phyloP scores from a whole-genome alignment of 1,139 yeast genomes.

The Geotrichum reessii region DNA sequence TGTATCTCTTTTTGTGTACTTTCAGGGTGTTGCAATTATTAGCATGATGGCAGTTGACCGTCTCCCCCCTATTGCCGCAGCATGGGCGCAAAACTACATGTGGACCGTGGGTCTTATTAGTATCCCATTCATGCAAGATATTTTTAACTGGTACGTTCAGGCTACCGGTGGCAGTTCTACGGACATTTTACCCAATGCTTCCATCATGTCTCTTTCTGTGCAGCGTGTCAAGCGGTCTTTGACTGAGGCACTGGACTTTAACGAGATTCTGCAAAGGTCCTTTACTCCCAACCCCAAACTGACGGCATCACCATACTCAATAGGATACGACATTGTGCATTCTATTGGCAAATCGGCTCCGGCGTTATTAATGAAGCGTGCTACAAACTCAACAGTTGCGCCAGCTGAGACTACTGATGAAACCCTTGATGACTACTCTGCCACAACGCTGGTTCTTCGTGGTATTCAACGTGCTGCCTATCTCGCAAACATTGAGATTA shows the following conservation, averaged over 20 bases:
- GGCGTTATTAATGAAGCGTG: constrained; percentile 20
- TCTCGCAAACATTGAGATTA: constrained; percentile 76
- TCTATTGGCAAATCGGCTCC: constrained; percentile 15
- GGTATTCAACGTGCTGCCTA: constrained; percentile 92
- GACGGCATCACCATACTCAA: constrained; percentile 19
- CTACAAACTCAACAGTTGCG: constrained; percentile 47
- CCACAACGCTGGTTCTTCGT: constrained; percentile 72
- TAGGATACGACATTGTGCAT: constrained; percentile 21
- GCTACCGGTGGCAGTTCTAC: constrained; percentile 92
- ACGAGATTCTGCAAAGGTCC: constrained; percentile 24
- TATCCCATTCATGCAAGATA: constrained; percentile 73
- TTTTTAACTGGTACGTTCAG: constrained; percentile 91
- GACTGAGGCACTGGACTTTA: constrained; percentile 13
- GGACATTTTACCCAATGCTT: constrained; percentile 54
- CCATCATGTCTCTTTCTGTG: constrained; percentile 67
- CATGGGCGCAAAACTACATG: constrained; percentile 96
- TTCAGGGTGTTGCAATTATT: constrained; percentile 88
- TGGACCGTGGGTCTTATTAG: constrained; percentile 93
- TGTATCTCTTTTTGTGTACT: constrained; percentile 84
- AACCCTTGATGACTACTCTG: constrained; percentile 46
- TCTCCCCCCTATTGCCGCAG: constrained; percentile 95
- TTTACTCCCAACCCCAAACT: constrained; percentile 20
- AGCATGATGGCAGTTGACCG: constrained; percentile 93
- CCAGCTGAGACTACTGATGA: constrained; percentile 62
- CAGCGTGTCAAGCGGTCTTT: constrained; percentile 43